These are phyloP conservation scores for Tylopilus sp. DNA, from an alignment of 768 basidiomycete species.

Conservation along the genomic window DNA sequence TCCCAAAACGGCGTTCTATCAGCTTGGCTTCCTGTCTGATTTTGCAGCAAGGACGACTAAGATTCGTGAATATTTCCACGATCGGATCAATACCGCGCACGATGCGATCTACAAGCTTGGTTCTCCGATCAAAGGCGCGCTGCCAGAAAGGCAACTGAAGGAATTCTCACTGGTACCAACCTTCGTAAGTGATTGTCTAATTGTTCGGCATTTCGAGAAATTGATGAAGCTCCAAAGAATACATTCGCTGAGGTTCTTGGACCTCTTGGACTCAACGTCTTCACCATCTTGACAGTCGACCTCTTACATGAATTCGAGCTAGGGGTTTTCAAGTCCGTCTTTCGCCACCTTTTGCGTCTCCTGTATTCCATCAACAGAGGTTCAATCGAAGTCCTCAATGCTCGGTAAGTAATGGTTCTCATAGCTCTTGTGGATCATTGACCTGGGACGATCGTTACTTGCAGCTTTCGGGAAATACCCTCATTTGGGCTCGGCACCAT, in stretches of 20 bases:
- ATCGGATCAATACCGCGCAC: neutral
- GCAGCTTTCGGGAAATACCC: constrained; percentile 9
- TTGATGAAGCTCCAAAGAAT: neutral
- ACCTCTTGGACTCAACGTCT: neutral
- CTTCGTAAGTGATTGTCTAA: neutral
- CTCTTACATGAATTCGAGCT: constrained; percentile 43
- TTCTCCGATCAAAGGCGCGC: neutral
- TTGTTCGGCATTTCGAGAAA: neutral
- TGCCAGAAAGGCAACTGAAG: neutral
- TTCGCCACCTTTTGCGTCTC: constrained; percentile 36
- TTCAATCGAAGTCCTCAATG: constrained; percentile 21
- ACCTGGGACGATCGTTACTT: neutral
- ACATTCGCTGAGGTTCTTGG: neutral
- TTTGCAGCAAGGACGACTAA: neutral
- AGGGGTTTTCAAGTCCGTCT: constrained; percentile 35
- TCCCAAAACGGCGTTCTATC: neutral
- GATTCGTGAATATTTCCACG: neutral
- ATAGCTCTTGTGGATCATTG: neutral
- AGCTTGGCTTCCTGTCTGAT: neutral
- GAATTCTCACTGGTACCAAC: neutral
- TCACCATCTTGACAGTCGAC: constrained; percentile 14
- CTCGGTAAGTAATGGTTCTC: constrained; percentile 13
- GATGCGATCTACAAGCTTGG: neutral
- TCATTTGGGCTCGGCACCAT: constrained; percentile 31
- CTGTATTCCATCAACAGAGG: constrained; percentile 14